phyloP scores from a whole-genome alignment of 345 rosid species.

The Erucastrum elatum region DNA sequence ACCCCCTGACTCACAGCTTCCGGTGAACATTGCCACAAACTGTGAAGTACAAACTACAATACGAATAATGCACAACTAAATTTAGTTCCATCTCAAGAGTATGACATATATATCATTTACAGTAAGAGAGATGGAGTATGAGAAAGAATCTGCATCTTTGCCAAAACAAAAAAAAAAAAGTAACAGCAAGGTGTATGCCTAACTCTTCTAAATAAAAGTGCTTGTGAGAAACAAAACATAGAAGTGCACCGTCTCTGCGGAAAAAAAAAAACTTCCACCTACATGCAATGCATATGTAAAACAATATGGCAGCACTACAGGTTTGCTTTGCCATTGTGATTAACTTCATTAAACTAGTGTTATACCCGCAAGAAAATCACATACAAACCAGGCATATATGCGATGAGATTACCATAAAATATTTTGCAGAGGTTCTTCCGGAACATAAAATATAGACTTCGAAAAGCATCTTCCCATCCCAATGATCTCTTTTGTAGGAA shows the following conservation, averaged over 20 bases:
- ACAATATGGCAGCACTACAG: conserved; percentile 7
- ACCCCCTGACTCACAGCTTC: conserved; percentile 45
- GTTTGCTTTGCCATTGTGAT: conserved; percentile 6
- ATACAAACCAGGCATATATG: conserved; percentile 7
- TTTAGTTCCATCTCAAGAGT: neutral
- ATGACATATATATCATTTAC: neutral
- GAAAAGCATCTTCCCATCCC: conserved; percentile 92
- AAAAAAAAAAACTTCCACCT: conserved; percentile 2
- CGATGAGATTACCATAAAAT: conserved; percentile 71
- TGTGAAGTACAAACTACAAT: conserved; percentile 78
- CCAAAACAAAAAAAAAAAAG: too few relatives aligned
- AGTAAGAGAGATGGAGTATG: conserved; percentile 12
- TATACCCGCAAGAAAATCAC: neutral
- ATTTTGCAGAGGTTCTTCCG: conserved; percentile 68
- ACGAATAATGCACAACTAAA: conserved; percentile 10
- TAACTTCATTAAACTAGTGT: neutral
- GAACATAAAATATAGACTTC: conserved; percentile 78
- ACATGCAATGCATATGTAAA: conserved; percentile 21
- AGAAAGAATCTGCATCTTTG: neutral
- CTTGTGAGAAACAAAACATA: neutral
- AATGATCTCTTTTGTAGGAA: conserved; percentile 65
- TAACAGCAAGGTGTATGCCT: neutral
- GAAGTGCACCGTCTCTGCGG: neutral
- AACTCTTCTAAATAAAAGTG: neutral
- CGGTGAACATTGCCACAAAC: conserved; percentile 85